Evolutionary conservation across 495 filamentous ascomycete species (phyloP).

Genomic region (Penicillium longicatenatum): DNA sequence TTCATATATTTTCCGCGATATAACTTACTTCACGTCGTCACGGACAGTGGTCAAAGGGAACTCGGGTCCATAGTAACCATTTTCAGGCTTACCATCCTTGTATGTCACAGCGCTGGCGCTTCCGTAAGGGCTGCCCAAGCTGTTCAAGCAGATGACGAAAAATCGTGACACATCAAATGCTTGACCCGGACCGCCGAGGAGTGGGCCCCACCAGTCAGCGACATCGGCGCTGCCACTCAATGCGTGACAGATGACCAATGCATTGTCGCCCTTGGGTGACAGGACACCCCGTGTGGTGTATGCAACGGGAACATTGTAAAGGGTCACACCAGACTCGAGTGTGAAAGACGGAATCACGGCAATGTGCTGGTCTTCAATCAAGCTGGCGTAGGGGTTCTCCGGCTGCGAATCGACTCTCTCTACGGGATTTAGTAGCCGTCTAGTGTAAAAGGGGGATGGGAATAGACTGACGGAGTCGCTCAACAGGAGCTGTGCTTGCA

Average conservation of each 20-base stretch:
- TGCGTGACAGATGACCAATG: conserved; percentile 95
- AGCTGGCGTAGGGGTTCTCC: conserved; percentile 85
- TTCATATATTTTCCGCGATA: not conserved
- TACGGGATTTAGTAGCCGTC: conserved; percentile 64
- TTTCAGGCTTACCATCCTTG: conserved; percentile 72
- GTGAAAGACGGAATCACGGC: conserved; percentile 86
- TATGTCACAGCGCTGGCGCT: conserved; percentile 92
- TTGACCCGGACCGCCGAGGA: conserved; percentile 84
- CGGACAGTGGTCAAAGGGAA: conserved; percentile 94
- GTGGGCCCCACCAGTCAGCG: conserved; percentile 96
- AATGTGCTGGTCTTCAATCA: conserved; percentile 86
- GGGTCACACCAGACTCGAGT: conserved; percentile 86
- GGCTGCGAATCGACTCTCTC: conserved; percentile 67
- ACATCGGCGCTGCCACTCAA: conserved; percentile 96
- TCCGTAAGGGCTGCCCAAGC: conserved; percentile 93
- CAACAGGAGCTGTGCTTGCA: conserved; percentile 26
- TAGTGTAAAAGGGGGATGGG: conserved; percentile 14
- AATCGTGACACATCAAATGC: conserved; percentile 92
- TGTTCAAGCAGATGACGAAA: conserved; percentile 95
- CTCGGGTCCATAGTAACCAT: conserved; percentile 87
- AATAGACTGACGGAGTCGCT: conserved; percentile 47
- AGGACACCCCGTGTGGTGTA: conserved; percentile 86
- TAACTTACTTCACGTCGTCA: conserved; percentile 86
- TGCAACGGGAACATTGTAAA: conserved; percentile 88
- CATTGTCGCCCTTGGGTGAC: conserved; percentile 78